Base-by-base conservation (phyloP, 2,329 filamentous ascomycete genomes). In the Pseudocercospora cruenta region DNA sequence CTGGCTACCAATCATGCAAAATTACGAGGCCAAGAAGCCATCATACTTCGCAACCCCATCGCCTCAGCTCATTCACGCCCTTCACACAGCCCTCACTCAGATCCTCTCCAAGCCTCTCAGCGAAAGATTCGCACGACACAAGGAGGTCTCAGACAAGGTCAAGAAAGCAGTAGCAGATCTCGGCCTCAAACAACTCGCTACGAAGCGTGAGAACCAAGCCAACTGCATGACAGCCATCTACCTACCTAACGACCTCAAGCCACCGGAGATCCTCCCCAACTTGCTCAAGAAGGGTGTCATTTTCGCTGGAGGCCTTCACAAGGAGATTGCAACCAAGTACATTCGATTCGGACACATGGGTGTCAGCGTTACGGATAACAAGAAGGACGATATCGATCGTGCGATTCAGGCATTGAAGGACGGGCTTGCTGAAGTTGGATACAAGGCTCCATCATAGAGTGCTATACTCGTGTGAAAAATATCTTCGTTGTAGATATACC, bases 171-270 rank as follows among this genome's bases (percentile, higher is more conserved):
- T 97, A 60, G 82, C 87, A 4, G 90, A 91, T 60, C 84, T 98
- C 39, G 95, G 95, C 3, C 85, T 99, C 66, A 91, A 93, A 82
- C 91, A 97, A 78, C 85, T 99, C 43, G 94, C 95, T 22, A 80
- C 87, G 39, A 91, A 94, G 79, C 90, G 91, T 0, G 93, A 94
- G 74, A 91, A 96, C 80, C 94, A 98, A 82, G 93, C 95, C 49
- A 94, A 96, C 79, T 93, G 92, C 74, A 99, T 99, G 95, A 99
- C 95, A 3, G 94, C 95, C 65, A 95, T 99, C 72, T 97, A 95
- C 80, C 86, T 99, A 63, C 95, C 95, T 1, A 92, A 98, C 68
- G 90, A 86, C 47, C 82, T 98, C 61, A 89, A 90, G 73, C 90
- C 91, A 31, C 86, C 93, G 2, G 92, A 97, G 71, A 84, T 99